These are phyloP conservation scores for Camelina sativa DNA, from an alignment of 345 rosid genomes.

Conservation along the genomic window DNA sequence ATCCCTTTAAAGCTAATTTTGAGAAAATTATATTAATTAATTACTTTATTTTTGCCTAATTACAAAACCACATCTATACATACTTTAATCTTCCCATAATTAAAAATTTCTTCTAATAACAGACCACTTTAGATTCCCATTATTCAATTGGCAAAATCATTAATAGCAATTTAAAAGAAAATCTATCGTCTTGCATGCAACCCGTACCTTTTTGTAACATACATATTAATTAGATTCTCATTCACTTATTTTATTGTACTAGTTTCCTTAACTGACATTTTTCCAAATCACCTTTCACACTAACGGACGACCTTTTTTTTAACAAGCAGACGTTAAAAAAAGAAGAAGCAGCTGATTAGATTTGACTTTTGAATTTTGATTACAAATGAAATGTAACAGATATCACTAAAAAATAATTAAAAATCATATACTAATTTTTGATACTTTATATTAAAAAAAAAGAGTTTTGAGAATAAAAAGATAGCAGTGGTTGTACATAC, in stretches of 20 bases:
- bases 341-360: not conserved
- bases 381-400: not conserved
- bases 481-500: not conserved
- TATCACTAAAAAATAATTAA: not conserved
- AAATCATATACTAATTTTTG: not conserved
- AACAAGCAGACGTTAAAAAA: not conserved
- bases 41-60: not conserved
- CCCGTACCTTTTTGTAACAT: slow-evolving; percentile 4
- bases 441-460: not conserved
- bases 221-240: slow-evolving; percentile 17
- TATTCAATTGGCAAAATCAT: not conserved
- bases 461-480: not conserved
- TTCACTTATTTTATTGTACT: not conserved
- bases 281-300: slow-evolving; percentile 16
- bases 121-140: slow-evolving; percentile 14
- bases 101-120: not conserved
- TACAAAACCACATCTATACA: not conserved
- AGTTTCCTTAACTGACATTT: slow-evolving; percentile 22
- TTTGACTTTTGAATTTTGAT: slow-evolving; percentile 36
- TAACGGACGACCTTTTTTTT: not conserved
- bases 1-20: not conserved
- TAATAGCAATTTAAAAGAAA: slow-evolving; percentile 15
- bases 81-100: not conserved
- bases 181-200: slow-evolving; percentile 35
- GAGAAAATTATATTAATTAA: not conserved